Base-by-base conservation (phyloP, 169 alveolate species). In the Plasmodium gaboni region DNA sequence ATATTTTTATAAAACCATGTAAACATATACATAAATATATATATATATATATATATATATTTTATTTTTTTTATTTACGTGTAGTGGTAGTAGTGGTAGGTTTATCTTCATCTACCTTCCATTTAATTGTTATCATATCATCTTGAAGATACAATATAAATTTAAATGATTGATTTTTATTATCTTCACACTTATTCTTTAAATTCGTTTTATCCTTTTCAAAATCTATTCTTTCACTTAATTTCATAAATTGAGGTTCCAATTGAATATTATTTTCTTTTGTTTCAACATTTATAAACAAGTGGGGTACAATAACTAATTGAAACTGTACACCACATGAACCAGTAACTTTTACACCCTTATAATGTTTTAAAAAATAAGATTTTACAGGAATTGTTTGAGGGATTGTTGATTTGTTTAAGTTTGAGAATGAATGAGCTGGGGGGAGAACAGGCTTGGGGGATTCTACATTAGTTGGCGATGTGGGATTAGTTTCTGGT, bases 281-380 rank as follows among this genome's bases (percentile, higher is more conserved):
- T 7, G 70, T 24, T 22, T 61, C 70, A 24, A 61, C 19, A 61
- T 3, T 1, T 2, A 61, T 44, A 42, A 65, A 55, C 15, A 76
- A 13, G 46, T 76, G 89, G 12, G 89, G 89, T 7, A 22, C 65
- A 26, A 76, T 38, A 28, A 28, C 22, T 12, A 76, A 64, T 44
- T 68, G 65, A 42, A 76, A 76, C 22, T 63, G 53, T 24, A 42
- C 61, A n/a, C 89, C 89, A 64, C 89, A 76, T 32, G 32, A 26
- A 50, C 89, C 89, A 24, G 68, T 50, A 12, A 76, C 68, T 64
- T 76, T 76, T 10, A 76, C 51, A 2, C 89, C 89, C 8, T 48
- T 26, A 55, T 64, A 48, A n/a, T 76, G 48, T 64, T 76, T 76
- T 63, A 76, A 48, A 15, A 76, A 64, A 38, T 51, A 50, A 15